A percentile compares a stretch with the other conserved stretches of the same genome.
These are phyloP conservation scores for Debaryomyces subglobosus DNA, from an alignment of 1,139 yeast genomes.

Conservation along the genomic window DNA sequence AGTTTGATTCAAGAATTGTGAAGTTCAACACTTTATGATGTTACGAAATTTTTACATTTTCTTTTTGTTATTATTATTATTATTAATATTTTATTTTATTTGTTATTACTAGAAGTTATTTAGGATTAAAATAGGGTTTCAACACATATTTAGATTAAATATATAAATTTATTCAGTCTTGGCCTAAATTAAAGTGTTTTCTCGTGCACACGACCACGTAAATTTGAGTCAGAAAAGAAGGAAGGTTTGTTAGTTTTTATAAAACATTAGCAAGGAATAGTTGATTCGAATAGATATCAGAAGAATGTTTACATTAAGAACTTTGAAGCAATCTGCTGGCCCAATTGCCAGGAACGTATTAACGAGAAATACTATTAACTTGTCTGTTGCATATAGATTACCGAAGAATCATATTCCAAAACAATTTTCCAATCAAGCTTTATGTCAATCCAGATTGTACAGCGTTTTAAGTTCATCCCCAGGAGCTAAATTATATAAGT, in stretches of 20 bases:
- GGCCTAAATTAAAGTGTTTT: neutral
- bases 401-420: constrained; percentile 32
- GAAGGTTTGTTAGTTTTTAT: neutral
- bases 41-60: constrained; percentile 12
- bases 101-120: constrained; percentile 3
- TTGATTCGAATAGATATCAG: neutral
- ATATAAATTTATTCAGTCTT: neutral
- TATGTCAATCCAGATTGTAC: constrained; percentile 22
- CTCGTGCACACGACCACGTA: constrained; percentile 1
- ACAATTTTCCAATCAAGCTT: constrained; percentile 2
- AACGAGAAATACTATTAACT: constrained; percentile 61
- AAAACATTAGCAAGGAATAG: neutral
- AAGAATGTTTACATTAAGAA: constrained; percentile 13
- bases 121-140: constrained; percentile 14
- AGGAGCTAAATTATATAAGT: constrained; percentile 57
- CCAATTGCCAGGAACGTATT: constrained; percentile 11
- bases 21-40: constrained; percentile 28
- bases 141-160: constrained; percentile 12
- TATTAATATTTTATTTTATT: constrained; percentile 1
- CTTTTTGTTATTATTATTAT: constrained; percentile 1
- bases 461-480: constrained; percentile 36
- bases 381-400: constrained; percentile 88
- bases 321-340: constrained; percentile 9
- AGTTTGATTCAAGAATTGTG: constrained; percentile 6
- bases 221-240: constrained; percentile 3